Conservation (phyloP, 305 asterid genomes). For the Salvia sclarea region DNA sequence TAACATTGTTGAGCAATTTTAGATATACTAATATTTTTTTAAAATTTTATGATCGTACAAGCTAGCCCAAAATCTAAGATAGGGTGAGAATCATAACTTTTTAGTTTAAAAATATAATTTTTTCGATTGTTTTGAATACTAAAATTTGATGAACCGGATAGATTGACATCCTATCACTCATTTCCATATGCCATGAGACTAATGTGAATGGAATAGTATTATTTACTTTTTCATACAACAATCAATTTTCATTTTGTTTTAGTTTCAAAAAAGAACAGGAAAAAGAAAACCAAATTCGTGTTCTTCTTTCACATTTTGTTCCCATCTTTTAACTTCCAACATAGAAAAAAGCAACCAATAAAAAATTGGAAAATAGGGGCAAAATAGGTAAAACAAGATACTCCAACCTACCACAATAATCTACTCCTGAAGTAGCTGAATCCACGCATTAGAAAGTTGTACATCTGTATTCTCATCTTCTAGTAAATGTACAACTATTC, state of each 20-base stretch:
- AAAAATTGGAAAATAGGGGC: neutral
- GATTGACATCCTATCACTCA: neutral
- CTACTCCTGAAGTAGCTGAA: neutral
- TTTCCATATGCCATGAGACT: neutral
- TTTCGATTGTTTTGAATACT: no score
- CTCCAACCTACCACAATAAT: neutral
- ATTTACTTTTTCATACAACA: neutral
- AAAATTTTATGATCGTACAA: no score
- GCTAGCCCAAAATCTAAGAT: no score
- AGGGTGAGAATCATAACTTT: no score
- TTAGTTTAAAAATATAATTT: no score
- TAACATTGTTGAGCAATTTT: no score
- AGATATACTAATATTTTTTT: no score
- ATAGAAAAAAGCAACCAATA: neutral
- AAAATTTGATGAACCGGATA: no score
- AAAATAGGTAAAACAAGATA: neutral
- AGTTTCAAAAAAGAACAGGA: neutral
- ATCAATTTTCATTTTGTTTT: neutral
- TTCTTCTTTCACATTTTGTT: neutral
- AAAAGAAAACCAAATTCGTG: neutral
- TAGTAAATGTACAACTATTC: conserved; percentile 2
- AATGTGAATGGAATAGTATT: neutral
- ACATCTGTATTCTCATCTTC: neutral
- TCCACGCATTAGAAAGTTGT: neutral
- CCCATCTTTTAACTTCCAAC: neutral